Evolutionary conservation across 2,329 filamentous ascomycete genomes (phyloP).

Genomic region (Chrysoporthe puriensis): DNA sequence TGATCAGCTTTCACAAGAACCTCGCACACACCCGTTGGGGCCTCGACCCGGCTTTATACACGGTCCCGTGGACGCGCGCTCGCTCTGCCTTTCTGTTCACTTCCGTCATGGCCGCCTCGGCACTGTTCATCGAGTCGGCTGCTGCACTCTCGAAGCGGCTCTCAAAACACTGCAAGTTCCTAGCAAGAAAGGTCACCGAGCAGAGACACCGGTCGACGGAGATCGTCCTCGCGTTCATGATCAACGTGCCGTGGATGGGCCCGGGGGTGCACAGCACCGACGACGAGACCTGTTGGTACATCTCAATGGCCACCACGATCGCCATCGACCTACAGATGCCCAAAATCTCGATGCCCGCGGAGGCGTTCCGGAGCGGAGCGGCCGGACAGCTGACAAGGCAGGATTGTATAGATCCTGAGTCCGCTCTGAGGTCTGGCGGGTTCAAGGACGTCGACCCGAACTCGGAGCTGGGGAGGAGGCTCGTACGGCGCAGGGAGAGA

Average conservation of each 20-base stretch:
- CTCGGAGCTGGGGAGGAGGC: constrained; percentile 62
- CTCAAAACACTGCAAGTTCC: constrained; percentile 63
- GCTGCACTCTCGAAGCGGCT: constrained; percentile 68
- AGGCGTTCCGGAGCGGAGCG: constrained; percentile 48
- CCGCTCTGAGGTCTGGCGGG: constrained; percentile 69
- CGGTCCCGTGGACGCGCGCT: constrained; percentile 64
- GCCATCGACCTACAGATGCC: constrained; percentile 71
- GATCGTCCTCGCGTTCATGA: constrained; percentile 75
- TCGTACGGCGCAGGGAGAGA: constrained; percentile 68
- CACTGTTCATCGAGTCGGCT: constrained; percentile 67
- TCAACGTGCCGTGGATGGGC: constrained; percentile 77
- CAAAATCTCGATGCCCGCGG: constrained; percentile 66
- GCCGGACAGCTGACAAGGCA: constrained; percentile 59
- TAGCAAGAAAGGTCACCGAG: constrained; percentile 65
- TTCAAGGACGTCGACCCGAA: constrained; percentile 64
- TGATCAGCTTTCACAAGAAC: constrained; percentile 67
- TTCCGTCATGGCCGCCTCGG: constrained; percentile 69
- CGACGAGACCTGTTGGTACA: constrained; percentile 73
- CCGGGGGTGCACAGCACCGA: constrained; percentile 69
- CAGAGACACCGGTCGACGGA: constrained; percentile 70
- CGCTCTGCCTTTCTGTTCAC: constrained; percentile 74
- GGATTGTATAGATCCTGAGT: constrained; percentile 69
- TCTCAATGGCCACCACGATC: constrained; percentile 70
- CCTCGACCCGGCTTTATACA: constrained; percentile 69
- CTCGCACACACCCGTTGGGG: constrained; percentile 77